Percentiles rank a stretch among this genome's conserved stretches.
Evolutionary conservation across 179 eudicot species (phyloP).

Genomic region (Heliamphora pulchella): DNA sequence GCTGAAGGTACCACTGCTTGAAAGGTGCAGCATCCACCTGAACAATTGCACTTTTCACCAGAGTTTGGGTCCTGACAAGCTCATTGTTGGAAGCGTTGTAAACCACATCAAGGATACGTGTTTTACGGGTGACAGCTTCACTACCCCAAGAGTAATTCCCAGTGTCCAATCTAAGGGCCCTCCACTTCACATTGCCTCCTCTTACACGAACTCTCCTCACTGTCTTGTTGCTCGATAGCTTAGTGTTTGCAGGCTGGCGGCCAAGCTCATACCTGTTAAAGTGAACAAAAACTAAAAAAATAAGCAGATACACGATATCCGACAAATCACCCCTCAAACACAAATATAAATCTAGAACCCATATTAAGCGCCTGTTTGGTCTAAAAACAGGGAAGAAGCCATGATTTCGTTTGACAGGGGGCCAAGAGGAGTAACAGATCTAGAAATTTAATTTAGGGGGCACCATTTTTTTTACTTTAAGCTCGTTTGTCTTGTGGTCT

Average conservation of each 20-base stretch:
- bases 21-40: constrained; percentile 39
- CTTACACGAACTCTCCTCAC: constrained; percentile 34
- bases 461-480: too few species aligned
- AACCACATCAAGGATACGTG: constrained; percentile 34
- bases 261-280: constrained; percentile 33
- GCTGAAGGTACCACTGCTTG: constrained; percentile 34
- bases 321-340: too few species aligned
- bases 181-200: constrained; percentile 42
- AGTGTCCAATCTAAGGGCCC: constrained; percentile 34
- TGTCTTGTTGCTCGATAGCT: constrained; percentile 40
- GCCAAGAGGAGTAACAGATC: too few species aligned
- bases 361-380: too few species aligned
- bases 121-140: constrained; percentile 38
- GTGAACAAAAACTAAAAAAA: not conserved
- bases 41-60: constrained; percentile 35
- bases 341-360: too few species aligned
- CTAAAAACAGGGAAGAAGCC: too few species aligned
- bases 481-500: too few species aligned
- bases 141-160: constrained; percentile 41
- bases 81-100: constrained; percentile 37
- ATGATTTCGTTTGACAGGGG: too few species aligned
- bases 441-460: too few species aligned
- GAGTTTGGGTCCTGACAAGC: constrained; percentile 32
- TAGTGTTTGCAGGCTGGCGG: constrained; percentile 33
- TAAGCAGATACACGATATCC: not conserved